Base-by-base conservation (phyloP, 495 filamentous ascomycete genomes). In the Xylaria scruposa region DNA sequence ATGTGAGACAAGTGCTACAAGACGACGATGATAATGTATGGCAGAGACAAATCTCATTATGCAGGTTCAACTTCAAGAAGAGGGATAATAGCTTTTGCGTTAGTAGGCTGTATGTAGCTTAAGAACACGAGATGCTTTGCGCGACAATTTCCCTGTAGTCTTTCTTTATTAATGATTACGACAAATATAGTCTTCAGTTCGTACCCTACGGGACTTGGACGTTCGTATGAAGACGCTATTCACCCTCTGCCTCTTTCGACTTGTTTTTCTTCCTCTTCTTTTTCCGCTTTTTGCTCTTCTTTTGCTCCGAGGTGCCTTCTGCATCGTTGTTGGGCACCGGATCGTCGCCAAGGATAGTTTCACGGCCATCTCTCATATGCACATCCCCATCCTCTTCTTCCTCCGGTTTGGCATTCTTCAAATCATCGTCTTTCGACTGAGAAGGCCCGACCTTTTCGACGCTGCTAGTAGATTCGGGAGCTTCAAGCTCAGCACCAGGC, bases 231-330 rank as follows among this genome's bases (percentile, higher is more conserved):
- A 17, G 31, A 67, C 31, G 24, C 46, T 44, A 64, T 42, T 56
- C 61, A 8, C 19, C 36, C 40, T 36, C 59, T 75, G 47, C 59
- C 33, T 47, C 46, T 69, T 78, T 75, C 21, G 63, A 72, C 24
- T 60, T 60, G 33, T 60, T 60, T 38, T 60, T 60, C 31, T 10
- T 60, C 62, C 77, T 80, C 70, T 80, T 77, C 75, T 82, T 84
- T 74, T 82, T 88, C 78, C 86, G 88, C 77, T 85, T 88, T 63
- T 83, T 87, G 76, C 87, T 87, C 73, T 84, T 85, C n/a, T 79
- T 81, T 70, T 85, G 81, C 60, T 87, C 83, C 29, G 80, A 80
- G 56, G 53, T 38, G 36, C 70, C 56, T 42, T 59, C 71, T 67
- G 53, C 42, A 56, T 40, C 62, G 67, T 46, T 68, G 56, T 46